Evolutionary conservation across 1,139 yeast species (phyloP).

Genomic region (Zhuliangozyma parablackwelliae): DNA sequence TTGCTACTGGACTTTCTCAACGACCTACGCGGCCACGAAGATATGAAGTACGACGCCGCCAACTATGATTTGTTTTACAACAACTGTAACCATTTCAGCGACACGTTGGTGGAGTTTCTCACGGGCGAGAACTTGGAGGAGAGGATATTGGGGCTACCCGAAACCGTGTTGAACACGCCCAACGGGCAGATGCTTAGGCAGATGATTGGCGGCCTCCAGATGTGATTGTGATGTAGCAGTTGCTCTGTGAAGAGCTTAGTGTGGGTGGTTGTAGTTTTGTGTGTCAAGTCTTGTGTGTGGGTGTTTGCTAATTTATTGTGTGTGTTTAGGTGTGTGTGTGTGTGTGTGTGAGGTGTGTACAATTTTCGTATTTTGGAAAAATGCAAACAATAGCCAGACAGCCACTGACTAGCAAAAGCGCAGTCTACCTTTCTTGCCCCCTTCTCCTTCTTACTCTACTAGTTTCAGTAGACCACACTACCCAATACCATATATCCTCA

Average conservation of each 20-base stretch:
- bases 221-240: neutral
- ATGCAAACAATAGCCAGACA: neutral
- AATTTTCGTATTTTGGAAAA: neutral
- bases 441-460: too few species aligned
- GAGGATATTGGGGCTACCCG: constrained; percentile 51
- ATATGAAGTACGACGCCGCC: constrained; percentile 40
- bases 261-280: neutral
- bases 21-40: constrained; percentile 40
- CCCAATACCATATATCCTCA: too few species aligned
- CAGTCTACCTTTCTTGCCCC: neutral
- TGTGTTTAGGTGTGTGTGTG: neutral
- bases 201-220: constrained; percentile 23
- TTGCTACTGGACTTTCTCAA: constrained; percentile 49
- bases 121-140: constrained; percentile 50
- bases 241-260: constrained; percentile 9
- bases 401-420: too few species aligned
- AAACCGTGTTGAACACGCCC: constrained; percentile 54
- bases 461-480: too few species aligned
- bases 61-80: constrained; percentile 59
- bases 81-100: constrained; percentile 68
- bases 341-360: constrained; percentile 1
- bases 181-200: constrained; percentile 46
- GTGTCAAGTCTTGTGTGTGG: neutral
- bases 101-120: constrained; percentile 53
- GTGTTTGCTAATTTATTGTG: neutral